Evolutionary conservation across 2,329 filamentous ascomycete species (phyloP).

Genomic region (Stromatinia cepivora): DNA sequence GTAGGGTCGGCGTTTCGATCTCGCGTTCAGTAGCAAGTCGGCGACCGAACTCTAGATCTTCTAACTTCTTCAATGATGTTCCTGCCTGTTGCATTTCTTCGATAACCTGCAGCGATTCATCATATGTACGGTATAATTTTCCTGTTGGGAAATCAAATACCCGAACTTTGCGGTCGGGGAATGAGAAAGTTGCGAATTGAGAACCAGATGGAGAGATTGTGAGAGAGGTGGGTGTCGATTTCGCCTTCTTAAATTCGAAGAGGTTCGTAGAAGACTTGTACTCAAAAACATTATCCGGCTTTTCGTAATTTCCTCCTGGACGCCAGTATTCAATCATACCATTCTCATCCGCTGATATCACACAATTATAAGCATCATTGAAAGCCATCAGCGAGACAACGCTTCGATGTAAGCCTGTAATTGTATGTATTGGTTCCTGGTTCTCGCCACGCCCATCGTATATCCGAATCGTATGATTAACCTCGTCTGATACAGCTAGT

Average conservation of each 20-base stretch:
- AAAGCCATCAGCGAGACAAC: conserved; percentile 84
- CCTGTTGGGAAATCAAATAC: conserved; percentile 89
- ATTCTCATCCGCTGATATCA: conserved; percentile 81
- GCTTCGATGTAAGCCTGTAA: conserved; percentile 77
- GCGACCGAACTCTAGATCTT: conserved; percentile 89
- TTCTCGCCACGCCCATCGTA: conserved; percentile 90
- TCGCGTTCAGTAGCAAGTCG: conserved; percentile 84
- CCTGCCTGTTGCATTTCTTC: conserved; percentile 97
- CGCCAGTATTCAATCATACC: conserved; percentile 98
- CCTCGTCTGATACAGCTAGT: conserved; percentile 78
- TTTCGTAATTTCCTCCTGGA: conserved; percentile 77
- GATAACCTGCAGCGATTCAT: conserved; percentile 86
- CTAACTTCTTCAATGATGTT: conserved; percentile 75
- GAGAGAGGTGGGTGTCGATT: conserved; percentile 77
- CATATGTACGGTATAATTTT: conserved; percentile 89
- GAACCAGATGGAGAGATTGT: conserved; percentile 83
- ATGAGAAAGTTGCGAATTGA: conserved; percentile 84
- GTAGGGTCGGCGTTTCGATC: conserved; percentile 68
- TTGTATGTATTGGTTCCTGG: conserved; percentile 70
- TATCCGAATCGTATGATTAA: conserved; percentile 71
- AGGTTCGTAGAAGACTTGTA: conserved; percentile 93
- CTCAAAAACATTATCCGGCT: conserved; percentile 86
- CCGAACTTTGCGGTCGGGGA: conserved; percentile 90
- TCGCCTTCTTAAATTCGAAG: conserved; percentile 96
- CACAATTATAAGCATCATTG: conserved; percentile 86